Percentiles rank a stretch among this genome's conserved stretches.
These are phyloP conservation scores for Diaporthe caulivora DNA, from an alignment of 2,329 filamentous ascomycete genomes.

Conservation along the genomic window DNA sequence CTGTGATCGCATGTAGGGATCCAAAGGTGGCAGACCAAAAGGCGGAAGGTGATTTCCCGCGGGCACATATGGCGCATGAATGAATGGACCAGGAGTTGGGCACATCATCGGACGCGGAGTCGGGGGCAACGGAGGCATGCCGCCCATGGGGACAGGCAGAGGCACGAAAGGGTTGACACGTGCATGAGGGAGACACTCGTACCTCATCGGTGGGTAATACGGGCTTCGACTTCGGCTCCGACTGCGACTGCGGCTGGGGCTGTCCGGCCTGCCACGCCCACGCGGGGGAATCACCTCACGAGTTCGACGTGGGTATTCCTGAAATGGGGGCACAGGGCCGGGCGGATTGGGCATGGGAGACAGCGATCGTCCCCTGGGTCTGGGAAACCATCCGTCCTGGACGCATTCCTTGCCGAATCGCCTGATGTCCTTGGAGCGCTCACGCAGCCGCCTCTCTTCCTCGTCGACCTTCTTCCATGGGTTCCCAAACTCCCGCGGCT, in stretches of 20 bases:
- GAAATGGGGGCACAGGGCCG: neutral
- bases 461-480: constrained; percentile 44
- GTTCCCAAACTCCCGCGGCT: constrained; percentile 38
- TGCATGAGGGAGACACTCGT: neutral
- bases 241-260: neutral
- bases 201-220: neutral
- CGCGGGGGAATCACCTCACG: constrained; percentile 1
- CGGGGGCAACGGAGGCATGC: neutral
- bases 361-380: constrained; percentile 14
- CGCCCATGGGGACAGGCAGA: neutral
- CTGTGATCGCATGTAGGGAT: neutral
- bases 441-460: constrained; percentile 36
- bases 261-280: neutral
- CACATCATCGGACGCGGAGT: neutral
- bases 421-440: constrained; percentile 19
- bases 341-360: neutral
- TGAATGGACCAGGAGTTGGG: neutral
- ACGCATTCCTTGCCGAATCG: constrained; percentile 17
- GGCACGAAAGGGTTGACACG: constrained; percentile 25
- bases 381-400: neutral
- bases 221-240: constrained; percentile 19
- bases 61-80: neutral
- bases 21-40: neutral
- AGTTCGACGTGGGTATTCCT: neutral
- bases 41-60: neutral